These are phyloP conservation scores for Scolecobasidium constrictum DNA, from an alignment of 2,329 filamentous ascomycete genomes.

Conservation along the genomic window DNA sequence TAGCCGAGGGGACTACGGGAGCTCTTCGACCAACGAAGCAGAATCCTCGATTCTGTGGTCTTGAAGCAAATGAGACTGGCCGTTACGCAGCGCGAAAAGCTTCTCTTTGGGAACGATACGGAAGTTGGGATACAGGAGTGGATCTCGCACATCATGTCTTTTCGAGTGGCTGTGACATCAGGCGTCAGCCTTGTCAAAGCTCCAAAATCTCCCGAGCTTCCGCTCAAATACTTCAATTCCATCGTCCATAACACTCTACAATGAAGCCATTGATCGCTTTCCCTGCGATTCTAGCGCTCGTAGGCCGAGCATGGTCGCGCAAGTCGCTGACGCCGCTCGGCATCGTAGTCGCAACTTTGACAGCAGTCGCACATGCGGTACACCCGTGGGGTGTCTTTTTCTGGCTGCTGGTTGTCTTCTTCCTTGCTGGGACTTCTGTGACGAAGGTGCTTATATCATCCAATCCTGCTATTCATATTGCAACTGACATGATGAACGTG, in stretches of 20 bases:
- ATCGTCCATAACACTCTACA: not conserved
- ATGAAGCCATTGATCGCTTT: conserved; percentile 17
- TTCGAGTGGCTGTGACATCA: not conserved
- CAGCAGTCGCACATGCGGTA: conserved; percentile 71
- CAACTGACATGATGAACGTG: no score
- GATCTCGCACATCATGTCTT: no score
- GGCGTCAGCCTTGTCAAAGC: not conserved
- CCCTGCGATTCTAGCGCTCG: conserved; percentile 24
- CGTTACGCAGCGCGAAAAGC: no score
- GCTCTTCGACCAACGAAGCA: no score
- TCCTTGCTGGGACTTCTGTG: conserved; percentile 69
- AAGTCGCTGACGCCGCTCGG: conserved; percentile 66
- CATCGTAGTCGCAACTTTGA: conserved; percentile 59
- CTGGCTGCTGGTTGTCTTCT: conserved; percentile 71
- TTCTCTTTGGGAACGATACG: no score
- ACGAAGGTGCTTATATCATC: conserved; percentile 55
- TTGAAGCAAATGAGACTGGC: no score
- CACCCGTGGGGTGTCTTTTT: conserved; percentile 95
- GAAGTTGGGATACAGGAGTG: no score
- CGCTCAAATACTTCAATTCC: not conserved
- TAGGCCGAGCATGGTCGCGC: conserved; percentile 27
- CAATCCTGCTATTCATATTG: not conserved
- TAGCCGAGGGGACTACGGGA: no score
- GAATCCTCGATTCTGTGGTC: no score
- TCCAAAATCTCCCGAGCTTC: not conserved